Percentiles rank a stretch among this genome's conserved stretches.
Evolutionary conservation across 768 basidiomycete genomes (phyloP).

Genomic region (Naganishia onofrii): DNA sequence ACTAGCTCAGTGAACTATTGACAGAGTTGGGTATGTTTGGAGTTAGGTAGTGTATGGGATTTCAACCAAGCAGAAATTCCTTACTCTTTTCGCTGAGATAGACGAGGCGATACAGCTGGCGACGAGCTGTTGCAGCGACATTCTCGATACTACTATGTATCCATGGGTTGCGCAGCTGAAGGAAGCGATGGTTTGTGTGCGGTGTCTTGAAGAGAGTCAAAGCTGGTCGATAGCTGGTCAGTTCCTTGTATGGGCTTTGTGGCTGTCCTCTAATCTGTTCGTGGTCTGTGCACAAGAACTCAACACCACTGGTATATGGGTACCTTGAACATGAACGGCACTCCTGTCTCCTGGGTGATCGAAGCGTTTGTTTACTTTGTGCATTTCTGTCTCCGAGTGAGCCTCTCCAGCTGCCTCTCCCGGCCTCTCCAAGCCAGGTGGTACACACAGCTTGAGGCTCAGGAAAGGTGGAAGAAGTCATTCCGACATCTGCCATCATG

Average conservation of each 20-base stretch:
- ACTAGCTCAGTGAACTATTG: slow-evolving; percentile 1
- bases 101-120: slow-evolving; percentile 3
- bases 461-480: no score
- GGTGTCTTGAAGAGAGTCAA: no score
- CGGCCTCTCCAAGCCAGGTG: no score
- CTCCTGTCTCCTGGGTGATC: not conserved
- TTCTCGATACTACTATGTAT: not conserved
- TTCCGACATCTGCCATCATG: no score
- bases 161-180: not conserved
- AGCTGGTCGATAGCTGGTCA: no score
- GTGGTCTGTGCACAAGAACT: not conserved
- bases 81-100: not conserved
- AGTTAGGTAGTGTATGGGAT: not conserved
- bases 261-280: not conserved
- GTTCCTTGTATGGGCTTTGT: not conserved
- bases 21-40: no score
- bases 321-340: not conserved
- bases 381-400: no score
- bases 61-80: not conserved
- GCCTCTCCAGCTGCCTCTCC: no score
- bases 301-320: no score
- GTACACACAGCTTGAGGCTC: no score
- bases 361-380: slow-evolving; percentile 19
- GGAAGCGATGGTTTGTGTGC: not conserved
- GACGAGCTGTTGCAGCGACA: slow-evolving; percentile 14